phyloP scores from a whole-genome alignment of 176 grass and related monocot species.

The Triticum monococcum region DNA sequence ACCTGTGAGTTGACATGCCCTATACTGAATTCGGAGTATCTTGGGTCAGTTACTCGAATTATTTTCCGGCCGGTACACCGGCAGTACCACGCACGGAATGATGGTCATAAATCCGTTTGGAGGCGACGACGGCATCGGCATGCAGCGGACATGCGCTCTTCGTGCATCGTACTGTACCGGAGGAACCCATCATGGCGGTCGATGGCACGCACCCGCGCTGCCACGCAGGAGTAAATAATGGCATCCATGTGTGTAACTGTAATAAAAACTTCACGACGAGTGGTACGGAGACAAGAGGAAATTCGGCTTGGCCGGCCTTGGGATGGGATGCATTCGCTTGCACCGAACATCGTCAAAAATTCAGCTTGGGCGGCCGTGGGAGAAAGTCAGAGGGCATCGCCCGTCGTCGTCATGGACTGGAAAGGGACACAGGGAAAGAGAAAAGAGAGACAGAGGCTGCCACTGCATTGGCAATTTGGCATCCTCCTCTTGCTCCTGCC shows the following conservation, averaged over 20 bases:
- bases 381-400: not conserved
- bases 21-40: too few relatives aligned
- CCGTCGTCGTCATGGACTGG: not conserved
- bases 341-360: too few relatives aligned
- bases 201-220: not conserved
- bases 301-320: too few relatives aligned
- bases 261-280: too few relatives aligned
- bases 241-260: not conserved
- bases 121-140: not conserved
- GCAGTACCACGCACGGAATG: not conserved
- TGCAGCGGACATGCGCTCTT: not conserved
- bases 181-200: not conserved
- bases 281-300: too few relatives aligned
- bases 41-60: not conserved
- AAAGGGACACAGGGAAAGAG: not conserved
- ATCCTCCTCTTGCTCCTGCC: not conserved
- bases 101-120: conserved; percentile 4
- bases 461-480: not conserved
- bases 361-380: not conserved
- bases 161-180: not conserved
- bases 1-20: too few relatives aligned
- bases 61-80: not conserved
- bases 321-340: too few relatives aligned
- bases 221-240: not conserved
- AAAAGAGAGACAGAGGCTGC: not conserved